phyloP scores from a whole-genome alignment of 257 asterid genomes.

The Capsicum rhomboideum region DNA sequence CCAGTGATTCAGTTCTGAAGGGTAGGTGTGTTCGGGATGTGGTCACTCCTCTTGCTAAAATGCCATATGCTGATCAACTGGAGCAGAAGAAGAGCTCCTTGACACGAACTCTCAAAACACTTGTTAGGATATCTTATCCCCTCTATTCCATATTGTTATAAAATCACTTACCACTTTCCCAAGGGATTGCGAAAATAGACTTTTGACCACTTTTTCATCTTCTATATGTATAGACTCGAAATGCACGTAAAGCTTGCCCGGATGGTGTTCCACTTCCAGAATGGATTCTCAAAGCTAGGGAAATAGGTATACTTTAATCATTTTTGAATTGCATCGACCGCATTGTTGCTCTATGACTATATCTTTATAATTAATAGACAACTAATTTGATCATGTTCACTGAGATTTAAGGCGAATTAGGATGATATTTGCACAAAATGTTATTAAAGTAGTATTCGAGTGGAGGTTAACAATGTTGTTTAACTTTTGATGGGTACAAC shows the following conservation, averaged over 20 bases:
- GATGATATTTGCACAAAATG: neutral
- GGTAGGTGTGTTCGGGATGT: constrained; percentile 69
- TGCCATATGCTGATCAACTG: constrained; percentile 83
- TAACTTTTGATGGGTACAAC: no score
- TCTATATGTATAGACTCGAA: constrained; percentile 55
- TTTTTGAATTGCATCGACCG: neutral
- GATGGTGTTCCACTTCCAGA: constrained; percentile 77
- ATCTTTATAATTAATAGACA: neutral
- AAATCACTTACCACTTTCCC: neutral
- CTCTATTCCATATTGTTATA: neutral
- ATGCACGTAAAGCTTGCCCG: constrained; percentile 93
- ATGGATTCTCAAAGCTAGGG: constrained; percentile 81
- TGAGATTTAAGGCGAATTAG: neutral
- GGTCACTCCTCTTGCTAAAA: constrained; percentile 94
- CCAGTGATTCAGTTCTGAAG: constrained; percentile 29
- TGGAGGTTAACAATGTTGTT: no score
- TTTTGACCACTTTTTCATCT: neutral
- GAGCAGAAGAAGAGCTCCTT: constrained; percentile 74
- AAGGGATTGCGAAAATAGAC: neutral
- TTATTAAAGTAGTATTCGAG: no score
- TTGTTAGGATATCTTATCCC: constrained; percentile 35
- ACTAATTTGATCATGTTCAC: neutral
- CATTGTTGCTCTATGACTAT: neutral
- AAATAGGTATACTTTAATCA: constrained; percentile 56
- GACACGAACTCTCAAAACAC: constrained; percentile 61